phyloP scores from a whole-genome alignment of 805 yeast species.

The Monosporozyma aerobia region DNA sequence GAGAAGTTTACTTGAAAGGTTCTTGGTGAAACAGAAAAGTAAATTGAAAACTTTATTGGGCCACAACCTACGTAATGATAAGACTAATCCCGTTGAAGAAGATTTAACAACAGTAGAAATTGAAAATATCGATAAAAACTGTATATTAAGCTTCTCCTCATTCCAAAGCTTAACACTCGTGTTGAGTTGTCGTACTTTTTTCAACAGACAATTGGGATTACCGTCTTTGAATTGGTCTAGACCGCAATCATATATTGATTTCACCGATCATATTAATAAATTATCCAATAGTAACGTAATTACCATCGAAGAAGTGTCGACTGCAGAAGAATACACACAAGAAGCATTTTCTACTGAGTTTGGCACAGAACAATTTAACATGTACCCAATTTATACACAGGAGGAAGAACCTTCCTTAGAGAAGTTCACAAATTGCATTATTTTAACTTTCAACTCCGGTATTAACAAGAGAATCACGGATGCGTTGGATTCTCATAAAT shows the following conservation, averaged over 20 bases:
- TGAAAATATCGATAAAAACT: not conserved
- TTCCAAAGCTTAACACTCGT: slow-evolving; percentile 16
- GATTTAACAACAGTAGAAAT: not conserved
- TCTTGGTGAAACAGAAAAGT: not conserved
- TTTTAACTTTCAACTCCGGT: not conserved
- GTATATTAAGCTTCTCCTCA: slow-evolving; percentile 13
- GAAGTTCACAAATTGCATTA: not conserved
- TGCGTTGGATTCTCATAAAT: not conserved
- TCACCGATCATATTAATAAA: slow-evolving; percentile 12
- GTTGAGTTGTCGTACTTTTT: slow-evolving; percentile 15
- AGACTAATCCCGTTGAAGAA: not conserved
- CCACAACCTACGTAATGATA: not conserved
- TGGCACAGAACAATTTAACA: not conserved
- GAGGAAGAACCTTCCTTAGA: not conserved
- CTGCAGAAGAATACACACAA: not conserved
- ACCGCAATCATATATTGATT: slow-evolving; percentile 21
- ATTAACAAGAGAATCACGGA: not conserved
- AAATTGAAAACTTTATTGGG: not conserved
- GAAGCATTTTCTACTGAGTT: not conserved
- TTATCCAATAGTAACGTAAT: slow-evolving; percentile 17
- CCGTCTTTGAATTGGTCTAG: slow-evolving; percentile 15
- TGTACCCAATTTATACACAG: not conserved
- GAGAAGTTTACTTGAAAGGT: slow-evolving; percentile 2
- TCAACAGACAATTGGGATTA: slow-evolving; percentile 11
- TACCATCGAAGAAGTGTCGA: slow-evolving; percentile 6